Evolutionary conservation across 805 yeast genomes (phyloP).

Genomic region (Yamadazyma ubonensis): DNA sequence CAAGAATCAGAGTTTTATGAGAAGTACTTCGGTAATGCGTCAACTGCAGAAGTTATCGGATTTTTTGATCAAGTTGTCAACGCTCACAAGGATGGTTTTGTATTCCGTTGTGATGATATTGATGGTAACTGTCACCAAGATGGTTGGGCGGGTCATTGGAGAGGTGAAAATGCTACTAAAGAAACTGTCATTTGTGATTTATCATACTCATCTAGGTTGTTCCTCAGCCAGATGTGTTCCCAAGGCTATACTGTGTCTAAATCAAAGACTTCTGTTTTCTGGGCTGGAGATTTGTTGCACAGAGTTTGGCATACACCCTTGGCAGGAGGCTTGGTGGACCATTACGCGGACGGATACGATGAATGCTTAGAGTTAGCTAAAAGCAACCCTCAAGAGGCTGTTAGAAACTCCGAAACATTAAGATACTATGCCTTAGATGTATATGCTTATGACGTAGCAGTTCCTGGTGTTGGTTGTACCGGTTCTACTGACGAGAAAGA

Average conservation of each 20-base stretch:
- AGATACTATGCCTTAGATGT: slow-evolving; percentile 18
- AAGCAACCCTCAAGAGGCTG: slow-evolving; percentile 30
- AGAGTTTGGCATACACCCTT: slow-evolving; percentile 38
- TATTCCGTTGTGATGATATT: slow-evolving; percentile 40
- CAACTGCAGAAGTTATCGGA: slow-evolving; percentile 36
- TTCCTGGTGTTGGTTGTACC: slow-evolving; percentile 21
- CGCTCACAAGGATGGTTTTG: slow-evolving; percentile 25
- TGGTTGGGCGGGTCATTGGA: slow-evolving; percentile 41
- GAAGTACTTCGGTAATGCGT: slow-evolving; percentile 40
- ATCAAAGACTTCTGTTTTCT: slow-evolving; percentile 23
- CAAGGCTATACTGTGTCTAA: slow-evolving; percentile 30
- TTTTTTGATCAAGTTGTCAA: slow-evolving; percentile 30
- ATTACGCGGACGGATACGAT: slow-evolving; percentile 34
- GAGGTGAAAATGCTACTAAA: slow-evolving; percentile 31
- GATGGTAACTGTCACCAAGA: slow-evolving; percentile 35
- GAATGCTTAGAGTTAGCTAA: slow-evolving; percentile 34
- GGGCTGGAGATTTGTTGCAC: slow-evolving; percentile 40
- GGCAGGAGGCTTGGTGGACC: slow-evolving; percentile 32
- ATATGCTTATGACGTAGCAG: slow-evolving; percentile 20
- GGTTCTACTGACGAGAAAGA: slow-evolving; percentile 10
- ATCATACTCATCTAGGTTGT: slow-evolving; percentile 31
- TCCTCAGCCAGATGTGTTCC: slow-evolving; percentile 32
- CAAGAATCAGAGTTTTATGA: slow-evolving; percentile 27
- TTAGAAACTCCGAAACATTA: slow-evolving; percentile 21
- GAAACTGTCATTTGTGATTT: slow-evolving; percentile 43